phyloP scores from a whole-genome alignment of 495 filamentous ascomycete genomes.

The Zalerion maritima region DNA sequence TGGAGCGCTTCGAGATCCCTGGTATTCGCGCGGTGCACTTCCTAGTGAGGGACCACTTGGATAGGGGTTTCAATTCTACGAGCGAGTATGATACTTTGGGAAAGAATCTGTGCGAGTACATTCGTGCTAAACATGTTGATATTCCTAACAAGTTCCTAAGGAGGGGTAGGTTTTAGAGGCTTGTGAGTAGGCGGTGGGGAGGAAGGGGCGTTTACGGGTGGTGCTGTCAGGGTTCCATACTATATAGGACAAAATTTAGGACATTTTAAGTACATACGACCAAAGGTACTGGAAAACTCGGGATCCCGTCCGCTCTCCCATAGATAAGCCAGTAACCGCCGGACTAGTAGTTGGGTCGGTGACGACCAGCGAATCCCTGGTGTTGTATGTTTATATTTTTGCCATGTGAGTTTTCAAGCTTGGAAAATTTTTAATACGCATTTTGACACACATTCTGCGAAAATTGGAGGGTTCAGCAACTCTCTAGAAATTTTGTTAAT shows the following conservation, averaged over 20 bases:
- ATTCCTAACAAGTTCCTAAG: slow-evolving; percentile 26
- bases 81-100: slow-evolving; percentile 37
- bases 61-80: slow-evolving; percentile 36
- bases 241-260: too few relatives aligned
- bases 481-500: too few relatives aligned
- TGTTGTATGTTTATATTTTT: slow-evolving; percentile 30
- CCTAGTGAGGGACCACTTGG: slow-evolving; percentile 38
- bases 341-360: slow-evolving; percentile 24
- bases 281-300: slow-evolving; percentile 16
- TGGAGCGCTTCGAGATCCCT: slow-evolving; percentile 38
- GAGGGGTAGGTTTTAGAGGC: too few relatives aligned
- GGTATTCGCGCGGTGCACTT: slow-evolving; percentile 35
- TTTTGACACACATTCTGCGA: too few relatives aligned
- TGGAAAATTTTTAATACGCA: too few relatives aligned
- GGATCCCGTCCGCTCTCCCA: slow-evolving; percentile 22
- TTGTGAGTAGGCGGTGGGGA: too few relatives aligned
- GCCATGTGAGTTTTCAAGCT: too few relatives aligned
- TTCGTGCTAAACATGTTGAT: slow-evolving; percentile 34
- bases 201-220: too few relatives aligned
- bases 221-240: too few relatives aligned
- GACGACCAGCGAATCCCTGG: slow-evolving; percentile 26
- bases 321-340: slow-evolving; percentile 11
- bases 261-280: too few relatives aligned
- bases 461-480: too few relatives aligned
- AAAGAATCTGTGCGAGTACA: slow-evolving; percentile 42